Evolutionary conservation across 2,329 filamentous ascomycete genomes (phyloP).

Genomic region (Fusarium torulosum): DNA sequence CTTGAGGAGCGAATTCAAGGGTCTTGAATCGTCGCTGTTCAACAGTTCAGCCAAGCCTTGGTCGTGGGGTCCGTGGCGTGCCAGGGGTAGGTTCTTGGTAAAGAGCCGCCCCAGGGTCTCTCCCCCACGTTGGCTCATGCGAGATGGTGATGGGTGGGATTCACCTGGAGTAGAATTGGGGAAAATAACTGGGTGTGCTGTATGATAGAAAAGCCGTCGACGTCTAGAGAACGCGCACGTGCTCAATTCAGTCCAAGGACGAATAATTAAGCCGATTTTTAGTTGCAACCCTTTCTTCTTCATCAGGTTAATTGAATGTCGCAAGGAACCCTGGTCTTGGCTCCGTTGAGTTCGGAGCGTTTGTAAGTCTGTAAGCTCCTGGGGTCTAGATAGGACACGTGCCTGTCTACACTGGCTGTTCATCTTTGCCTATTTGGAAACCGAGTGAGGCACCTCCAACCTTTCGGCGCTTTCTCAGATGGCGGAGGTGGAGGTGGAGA

Average conservation of each 20-base stretch:
- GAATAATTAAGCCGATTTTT: conserved; percentile 34
- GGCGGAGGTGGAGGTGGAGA: conserved; percentile 32
- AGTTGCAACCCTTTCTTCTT: conserved; percentile 17
- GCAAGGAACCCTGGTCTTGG: conserved; percentile 25
- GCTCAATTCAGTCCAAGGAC: conserved; percentile 39
- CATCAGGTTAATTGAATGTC: conserved; percentile 15
- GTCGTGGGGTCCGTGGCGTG: conserved; percentile 30
- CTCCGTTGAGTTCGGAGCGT: conserved; percentile 2
- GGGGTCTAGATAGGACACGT: conserved; percentile 42
- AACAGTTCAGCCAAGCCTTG: conserved; percentile 30
- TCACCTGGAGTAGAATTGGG: conserved; percentile 27
- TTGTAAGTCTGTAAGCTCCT: conserved; percentile 21
- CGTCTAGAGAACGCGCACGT: conserved; percentile 42
- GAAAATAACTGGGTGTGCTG: conserved; percentile 20
- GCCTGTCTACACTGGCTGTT: conserved; percentile 43
- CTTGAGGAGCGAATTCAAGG: conserved; percentile 19
- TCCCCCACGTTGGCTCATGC: conserved; percentile 47
- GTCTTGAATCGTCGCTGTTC: conserved; percentile 35
- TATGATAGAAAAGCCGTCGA: conserved; percentile 23
- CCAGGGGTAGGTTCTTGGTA: conserved; percentile 35
- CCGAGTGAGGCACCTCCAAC: conserved; percentile 18
- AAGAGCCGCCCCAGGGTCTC: conserved; percentile 37
- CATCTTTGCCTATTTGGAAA: conserved; percentile 25
- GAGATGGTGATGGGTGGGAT: conserved; percentile 48
- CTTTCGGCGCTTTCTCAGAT: conserved; percentile 17